phyloP scores from a whole-genome alignment of 805 yeast species.

The Kodamaea sagamina region DNA sequence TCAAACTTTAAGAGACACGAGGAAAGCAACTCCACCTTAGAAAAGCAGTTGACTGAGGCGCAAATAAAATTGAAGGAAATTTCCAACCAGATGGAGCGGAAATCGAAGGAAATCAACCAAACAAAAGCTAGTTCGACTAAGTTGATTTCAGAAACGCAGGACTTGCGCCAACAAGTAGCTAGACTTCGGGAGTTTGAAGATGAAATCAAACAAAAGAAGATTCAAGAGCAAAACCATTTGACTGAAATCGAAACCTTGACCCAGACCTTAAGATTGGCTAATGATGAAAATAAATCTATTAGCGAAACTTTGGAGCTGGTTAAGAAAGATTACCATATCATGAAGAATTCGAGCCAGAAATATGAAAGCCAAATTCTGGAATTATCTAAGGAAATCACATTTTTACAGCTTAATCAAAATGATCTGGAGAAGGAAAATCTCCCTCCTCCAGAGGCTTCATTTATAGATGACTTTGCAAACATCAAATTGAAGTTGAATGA shows the following conservation, averaged over 20 bases:
- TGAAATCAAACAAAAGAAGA: conserved; percentile 11
- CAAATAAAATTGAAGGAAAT: conserved; percentile 17
- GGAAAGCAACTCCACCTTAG: conserved; percentile 16
- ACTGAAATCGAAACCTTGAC: conserved; percentile 18
- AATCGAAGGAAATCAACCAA: conserved; percentile 25
- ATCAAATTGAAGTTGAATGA: conserved; percentile 56
- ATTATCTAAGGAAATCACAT: conserved; percentile 25
- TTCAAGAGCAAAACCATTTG: conserved; percentile 8
- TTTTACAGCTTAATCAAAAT: conserved; percentile 18
- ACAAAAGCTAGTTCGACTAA: conserved; percentile 13
- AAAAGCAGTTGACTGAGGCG: conserved; percentile 18
- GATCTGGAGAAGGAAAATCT: conserved; percentile 37
- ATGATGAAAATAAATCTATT: conserved; percentile 11
- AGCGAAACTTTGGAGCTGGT: conserved; percentile 18
- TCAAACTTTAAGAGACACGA: conserved; percentile 16
- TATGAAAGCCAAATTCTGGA: conserved; percentile 30
- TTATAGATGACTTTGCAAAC: conserved; percentile 47
- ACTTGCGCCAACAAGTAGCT: conserved; percentile 13
- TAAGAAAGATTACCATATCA: conserved; percentile 22
- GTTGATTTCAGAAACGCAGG: conserved; percentile 17
- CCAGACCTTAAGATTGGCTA: conserved; percentile 9
- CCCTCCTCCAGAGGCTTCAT: conserved; percentile 39
- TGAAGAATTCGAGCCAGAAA: conserved; percentile 15
- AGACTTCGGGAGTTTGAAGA: conserved; percentile 11
- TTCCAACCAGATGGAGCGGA: conserved; percentile 20